Evolutionary conservation across 345 rosid species (phyloP), one percentile per base, ranked within the genome.

Genomic region (Murraya koenigii): DNA sequence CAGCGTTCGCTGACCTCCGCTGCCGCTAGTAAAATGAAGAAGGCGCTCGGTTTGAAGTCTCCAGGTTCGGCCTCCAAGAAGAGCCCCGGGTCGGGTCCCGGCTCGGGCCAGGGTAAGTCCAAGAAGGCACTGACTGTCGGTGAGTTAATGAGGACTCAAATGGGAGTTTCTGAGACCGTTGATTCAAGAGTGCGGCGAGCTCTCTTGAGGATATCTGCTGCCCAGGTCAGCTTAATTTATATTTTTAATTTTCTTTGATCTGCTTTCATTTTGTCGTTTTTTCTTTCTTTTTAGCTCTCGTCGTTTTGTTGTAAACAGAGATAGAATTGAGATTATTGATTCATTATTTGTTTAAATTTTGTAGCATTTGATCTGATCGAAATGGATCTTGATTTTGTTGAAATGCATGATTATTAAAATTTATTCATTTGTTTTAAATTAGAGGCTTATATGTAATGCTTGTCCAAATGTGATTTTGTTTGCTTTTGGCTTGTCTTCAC

Each of bases 11-110:
- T 94, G 39, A 96, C 99, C 35, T 92, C 97, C 11, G 77, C 95
- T 44, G 99, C 98, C 70, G 97, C 99, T 0, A 92, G 97, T 82
- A 91, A 90, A 85, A 90, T 96, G 97, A 96, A 96, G 90, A 96
- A 90, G 75, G 98, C 97, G 19, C 82, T 96, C 26, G 98, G 99
- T 32, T 81, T 96, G 81, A 91, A 84, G 82, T 92, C 97, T 2
- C 94, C 99, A 13, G 89, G 88, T 69, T 87, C 97, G 23, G 89
- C 85, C 74, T 86, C 97, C 14, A 90, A 74, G 77, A 92, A 84
- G 82, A 90, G 92, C 52, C 90, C 93, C 32, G 91, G 94, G 1
- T 89, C 92, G 44, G 91, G 86, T 15, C 76, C 87, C 0, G 88
- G 90, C n/a, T 89, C 94, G 7, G 90, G 89, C 23, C 83, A 64